Base-by-base conservation (phyloP, 2,329 filamentous ascomycete genomes). In the Catunica adiposa region DNA sequence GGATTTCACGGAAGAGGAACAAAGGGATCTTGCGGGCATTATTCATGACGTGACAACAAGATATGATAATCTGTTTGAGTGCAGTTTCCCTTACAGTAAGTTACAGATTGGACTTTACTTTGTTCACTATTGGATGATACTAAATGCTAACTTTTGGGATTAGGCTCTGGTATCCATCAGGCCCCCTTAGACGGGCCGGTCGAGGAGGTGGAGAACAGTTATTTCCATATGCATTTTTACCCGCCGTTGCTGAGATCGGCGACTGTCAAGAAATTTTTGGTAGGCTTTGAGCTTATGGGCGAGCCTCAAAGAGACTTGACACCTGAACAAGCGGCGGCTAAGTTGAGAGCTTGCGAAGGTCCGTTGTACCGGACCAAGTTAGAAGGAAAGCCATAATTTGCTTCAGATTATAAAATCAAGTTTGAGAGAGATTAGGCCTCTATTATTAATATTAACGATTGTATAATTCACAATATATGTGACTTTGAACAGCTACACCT, bases 291-390 rank as follows among this genome's bases (percentile, higher is more conserved):
- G 70, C 77, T 98, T 70, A 80, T 98, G 79, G 92, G 86, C 1
- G 92, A 98, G 71, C 90, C 92, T n/a, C 92, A 98, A 70, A 79
- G 92, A 58, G 92, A 98, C 66, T 97, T 98, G 63, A 98, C 92
- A 0, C 90, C 92, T 0, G 92, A 98, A 69, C 92, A 97, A 70
- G 92, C 92, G 1, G 85, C 92, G 14, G 81, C 80, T 25, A 80
- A 81, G 52, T 71, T 98, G 58, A 79, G 85, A 61, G 74, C 76
- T 57, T 89, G 88, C 60, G 86, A 81, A 2, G 89, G 89, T 15
- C 80, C 87, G 65, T 70, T 98, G 60, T 97, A 98, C 66, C 79
- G 92, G 61, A 88, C n/a, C 7, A 48, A 26, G 44, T 48, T 48
- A 15, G 11, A 48, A 9, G 11, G 22, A 11, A 25, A n/a, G 15